A percentile compares a stretch with the other conserved stretches of the same genome.
phyloP scores from a whole-genome alignment of 441 rosid genomes.

The Gossypium gossypioides region DNA sequence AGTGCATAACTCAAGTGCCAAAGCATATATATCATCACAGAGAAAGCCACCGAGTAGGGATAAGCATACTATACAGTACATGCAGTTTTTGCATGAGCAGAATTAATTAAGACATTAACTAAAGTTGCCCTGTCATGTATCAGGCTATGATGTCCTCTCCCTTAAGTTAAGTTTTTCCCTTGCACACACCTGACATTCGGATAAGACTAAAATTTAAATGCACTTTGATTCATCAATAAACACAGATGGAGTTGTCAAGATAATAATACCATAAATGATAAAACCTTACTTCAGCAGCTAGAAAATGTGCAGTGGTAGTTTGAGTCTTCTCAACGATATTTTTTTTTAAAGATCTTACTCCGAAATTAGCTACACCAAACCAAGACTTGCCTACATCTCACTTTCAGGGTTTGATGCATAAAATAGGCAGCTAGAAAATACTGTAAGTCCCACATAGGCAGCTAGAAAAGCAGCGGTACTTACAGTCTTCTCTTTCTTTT shows the following conservation, averaged over 20 bases:
- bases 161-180: not conserved
- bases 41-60: not conserved
- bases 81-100: too few relatives aligned
- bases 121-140: not conserved
- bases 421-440: not conserved
- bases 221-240: not conserved
- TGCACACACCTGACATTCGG: not conserved
- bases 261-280: not conserved
- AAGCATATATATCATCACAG: not conserved
- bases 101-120: not conserved
- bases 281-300: not conserved
- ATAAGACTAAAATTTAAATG: not conserved
- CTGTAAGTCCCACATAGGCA: not conserved
- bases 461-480: not conserved
- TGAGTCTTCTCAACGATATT: not conserved
- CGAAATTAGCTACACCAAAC: not conserved
- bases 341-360: not conserved
- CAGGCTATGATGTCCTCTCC: not conserved
- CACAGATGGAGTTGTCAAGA: not conserved
- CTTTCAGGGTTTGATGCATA: not conserved
- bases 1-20: not conserved
- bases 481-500: not conserved
- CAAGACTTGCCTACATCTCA: not conserved
- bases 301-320: not conserved
- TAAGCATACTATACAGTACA: not conserved